phyloP scores from a whole-genome alignment of 2,329 filamentous ascomycete species.

The Aspergillus bombycis region DNA sequence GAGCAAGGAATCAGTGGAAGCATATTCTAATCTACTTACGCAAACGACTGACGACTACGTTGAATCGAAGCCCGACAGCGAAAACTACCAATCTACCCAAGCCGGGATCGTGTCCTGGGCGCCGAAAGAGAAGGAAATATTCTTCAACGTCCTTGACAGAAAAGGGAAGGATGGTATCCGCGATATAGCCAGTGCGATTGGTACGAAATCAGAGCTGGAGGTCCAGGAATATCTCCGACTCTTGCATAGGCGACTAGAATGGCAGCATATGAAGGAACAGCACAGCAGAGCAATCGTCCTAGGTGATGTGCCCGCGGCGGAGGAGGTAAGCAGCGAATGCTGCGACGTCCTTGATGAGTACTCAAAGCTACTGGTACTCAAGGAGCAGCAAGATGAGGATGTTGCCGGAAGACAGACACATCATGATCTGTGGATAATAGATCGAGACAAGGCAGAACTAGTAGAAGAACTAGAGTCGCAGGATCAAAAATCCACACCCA shows the following conservation, averaged over 20 bases:
- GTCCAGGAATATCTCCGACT: constrained; percentile 70
- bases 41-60: constrained; percentile 52
- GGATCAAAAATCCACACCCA: constrained; percentile 28
- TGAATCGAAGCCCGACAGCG: constrained; percentile 12
- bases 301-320: constrained; percentile 69
- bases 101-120: constrained; percentile 74
- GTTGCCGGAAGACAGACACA: constrained; percentile 62
- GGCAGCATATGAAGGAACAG: constrained; percentile 40
- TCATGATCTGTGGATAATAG: constrained; percentile 69
- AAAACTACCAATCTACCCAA: constrained; percentile 54
- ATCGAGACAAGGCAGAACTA: constrained; percentile 32
- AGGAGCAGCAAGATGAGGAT: constrained; percentile 67
- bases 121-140: constrained; percentile 66
- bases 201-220: constrained; percentile 74
- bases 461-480: constrained; percentile 33
- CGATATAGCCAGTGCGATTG: constrained; percentile 65
- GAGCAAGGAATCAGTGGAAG: constrained; percentile 50
- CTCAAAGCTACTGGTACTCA: constrained; percentile 66
- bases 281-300: constrained; percentile 47
- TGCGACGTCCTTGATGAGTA: constrained; percentile 67
- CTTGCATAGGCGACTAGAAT: constrained; percentile 57
- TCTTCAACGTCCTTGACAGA: constrained; percentile 68
- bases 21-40: constrained; percentile 58
- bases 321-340: constrained; percentile 71
- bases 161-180: constrained; percentile 65